Percentiles rank a stretch among this genome's conserved stretches.
These are phyloP conservation scores for Panaeolus cyanescens DNA, from an alignment of 768 basidiomycete species.

Conservation along the genomic window DNA sequence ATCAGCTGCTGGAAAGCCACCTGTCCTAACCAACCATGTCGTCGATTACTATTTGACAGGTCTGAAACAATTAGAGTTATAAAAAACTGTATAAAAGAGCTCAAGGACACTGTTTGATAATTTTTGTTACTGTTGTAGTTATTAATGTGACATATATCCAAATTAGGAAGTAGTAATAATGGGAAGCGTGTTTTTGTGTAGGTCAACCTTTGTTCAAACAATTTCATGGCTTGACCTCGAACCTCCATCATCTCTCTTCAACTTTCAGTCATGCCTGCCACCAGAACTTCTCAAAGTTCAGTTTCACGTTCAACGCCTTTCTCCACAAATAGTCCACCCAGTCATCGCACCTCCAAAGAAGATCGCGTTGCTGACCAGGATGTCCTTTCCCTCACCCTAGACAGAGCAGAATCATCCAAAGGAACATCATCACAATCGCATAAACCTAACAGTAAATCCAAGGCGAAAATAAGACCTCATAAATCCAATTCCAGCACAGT, in stretches of 20 bases:
- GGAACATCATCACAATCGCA: conserved; percentile 17
- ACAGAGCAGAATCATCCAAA: conserved; percentile 26
- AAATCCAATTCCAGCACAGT: conserved; percentile 15
- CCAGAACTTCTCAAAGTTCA: conserved; percentile 22
- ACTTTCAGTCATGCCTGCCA: conserved; percentile 29
- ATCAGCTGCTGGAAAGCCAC: conserved; percentile 60
- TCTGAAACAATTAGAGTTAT: conserved; percentile 53
- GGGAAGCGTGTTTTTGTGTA: neutral
- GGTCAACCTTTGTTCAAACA: neutral
- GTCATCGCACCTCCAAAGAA: neutral
- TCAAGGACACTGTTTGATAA: conserved; percentile 24
- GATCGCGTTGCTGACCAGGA: neutral
- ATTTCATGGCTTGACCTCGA: neutral
- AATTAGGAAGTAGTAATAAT: conserved; percentile 1
- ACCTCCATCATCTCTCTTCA: conserved; percentile 7
- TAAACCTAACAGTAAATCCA: conserved; percentile 14
- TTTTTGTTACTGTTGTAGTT: conserved; percentile 4
- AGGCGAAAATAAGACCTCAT: conserved; percentile 19
- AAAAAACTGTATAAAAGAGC: conserved; percentile 49
- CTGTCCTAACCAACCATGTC: conserved; percentile 47
- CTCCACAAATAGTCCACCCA: conserved; percentile 13
- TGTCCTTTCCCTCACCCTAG: conserved; percentile 28
- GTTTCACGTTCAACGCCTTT: conserved; percentile 16
- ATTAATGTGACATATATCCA: neutral
- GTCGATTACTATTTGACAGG: conserved; percentile 57